Base-by-base conservation (phyloP, 768 basidiomycete species). In the Mycena chlorophos region DNA sequence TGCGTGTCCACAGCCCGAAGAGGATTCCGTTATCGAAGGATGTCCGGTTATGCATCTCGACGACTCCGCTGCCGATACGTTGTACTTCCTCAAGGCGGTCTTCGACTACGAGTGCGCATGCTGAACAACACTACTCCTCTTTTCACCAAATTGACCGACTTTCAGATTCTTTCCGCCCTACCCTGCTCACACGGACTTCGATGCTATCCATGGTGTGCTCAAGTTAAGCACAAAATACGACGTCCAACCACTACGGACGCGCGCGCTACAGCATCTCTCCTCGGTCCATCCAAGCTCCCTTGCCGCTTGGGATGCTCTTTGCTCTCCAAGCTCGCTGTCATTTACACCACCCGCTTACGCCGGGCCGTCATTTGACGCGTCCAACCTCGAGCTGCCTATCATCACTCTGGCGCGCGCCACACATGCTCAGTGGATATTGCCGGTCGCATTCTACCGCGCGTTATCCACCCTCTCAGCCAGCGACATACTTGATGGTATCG, bases 31-130 rank as follows among this genome's bases (percentile, higher is more conserved):
- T 30, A 34, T 62, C 22, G 61, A 62, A 16, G 61, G 57, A 1
- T 53, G 51, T 26, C 54, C 54, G 8, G 61, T 62, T 10, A 49
- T 62, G 22, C 57, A 52, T 17, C 38, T 59, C 22, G 55, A 62
- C 49, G 57, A 62, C 52, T 59, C 57, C 19, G 55, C 61, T 5
- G 61, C 57, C 16, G 61, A 62, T n/a, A 43, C 52, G 26, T 52
- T 58, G 54, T 62, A 62, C n/a, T 59, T 62, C 14, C n/a, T 62
- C n/a, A 55, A 56, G 43, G 61, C 61, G 4, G 2, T 62, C 4
- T 62, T 62, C 39, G 57, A 62, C 38, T 62, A 58, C 31, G 57
- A 62, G 61, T 62, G 43, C 51, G 61, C 52, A n/a, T n/a, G n/a
- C 19, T 10, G 2, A 22, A 17, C 23, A 49, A 23, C 40, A 16